Conservation (phyloP, 352 stramenopile species). For the Pythium utonaiense region DNA sequence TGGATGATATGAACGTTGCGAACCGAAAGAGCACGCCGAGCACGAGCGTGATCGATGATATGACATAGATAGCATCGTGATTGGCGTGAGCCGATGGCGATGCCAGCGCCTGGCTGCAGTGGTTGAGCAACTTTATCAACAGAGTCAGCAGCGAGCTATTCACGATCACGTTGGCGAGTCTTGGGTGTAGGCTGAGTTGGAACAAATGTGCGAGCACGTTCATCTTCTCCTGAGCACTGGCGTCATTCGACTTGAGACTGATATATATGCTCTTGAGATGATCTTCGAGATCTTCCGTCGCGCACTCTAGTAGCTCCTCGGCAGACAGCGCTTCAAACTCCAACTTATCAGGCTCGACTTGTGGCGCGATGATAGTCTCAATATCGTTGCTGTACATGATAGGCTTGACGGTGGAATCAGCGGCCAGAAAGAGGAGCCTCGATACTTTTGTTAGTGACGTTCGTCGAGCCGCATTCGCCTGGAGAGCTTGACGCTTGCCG, state of each 20-base stretch:
- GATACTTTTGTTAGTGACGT: slow-evolving; percentile 6
- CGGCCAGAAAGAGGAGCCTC: slow-evolving; percentile 49
- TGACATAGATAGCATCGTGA: neutral
- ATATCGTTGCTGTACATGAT: slow-evolving; percentile 59
- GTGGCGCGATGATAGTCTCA: slow-evolving; percentile 30
- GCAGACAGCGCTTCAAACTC: slow-evolving; percentile 37
- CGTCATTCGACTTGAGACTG: slow-evolving; percentile 44
- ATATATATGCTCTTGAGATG: slow-evolving; percentile 79
- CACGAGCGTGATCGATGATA: slow-evolving; percentile 50
- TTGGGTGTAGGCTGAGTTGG: slow-evolving; percentile 41
- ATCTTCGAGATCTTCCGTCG: slow-evolving; percentile 50
- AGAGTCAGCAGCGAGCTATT: slow-evolving; percentile 77
- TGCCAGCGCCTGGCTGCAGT: neutral
- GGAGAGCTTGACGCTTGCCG: neutral
- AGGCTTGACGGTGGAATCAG: slow-evolving; percentile 55
- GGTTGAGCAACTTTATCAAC: slow-evolving; percentile 47
- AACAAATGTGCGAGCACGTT: slow-evolving; percentile 63
- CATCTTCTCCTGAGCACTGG: slow-evolving; percentile 26
- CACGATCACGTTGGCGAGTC: slow-evolving; percentile 75
- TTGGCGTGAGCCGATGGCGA: neutral
- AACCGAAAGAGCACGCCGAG: slow-evolving; percentile 68
- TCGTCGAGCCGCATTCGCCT: neutral
- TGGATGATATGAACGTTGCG: slow-evolving; percentile 62
- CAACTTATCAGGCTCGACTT: slow-evolving; percentile 27
- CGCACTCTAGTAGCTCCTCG: slow-evolving; percentile 38